Percentiles rank a stretch among this genome's conserved stretches.
phyloP scores from a whole-genome alignment of 805 yeast species.

The Metahyphopichia silvanorum region DNA sequence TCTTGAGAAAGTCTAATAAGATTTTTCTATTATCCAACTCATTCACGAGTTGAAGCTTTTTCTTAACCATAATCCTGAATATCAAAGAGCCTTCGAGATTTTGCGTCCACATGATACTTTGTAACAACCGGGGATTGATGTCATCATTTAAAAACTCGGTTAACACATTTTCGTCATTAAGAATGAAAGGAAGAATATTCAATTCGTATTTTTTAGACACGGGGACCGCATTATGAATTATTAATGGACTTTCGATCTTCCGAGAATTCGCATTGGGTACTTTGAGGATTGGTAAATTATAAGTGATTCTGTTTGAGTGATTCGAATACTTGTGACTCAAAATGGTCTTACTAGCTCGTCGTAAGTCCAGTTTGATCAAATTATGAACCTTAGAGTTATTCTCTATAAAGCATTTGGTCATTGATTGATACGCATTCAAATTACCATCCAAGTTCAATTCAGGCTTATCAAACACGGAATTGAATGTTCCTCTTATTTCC shows the following conservation, averaged over 20 bases:
- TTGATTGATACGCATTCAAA: conserved; percentile 5
- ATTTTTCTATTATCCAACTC: conserved; percentile 5
- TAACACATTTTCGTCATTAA: conserved; percentile 6
- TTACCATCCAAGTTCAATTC: conserved; percentile 1
- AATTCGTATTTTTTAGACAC: conserved; percentile 4
- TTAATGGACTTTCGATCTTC: conserved; percentile 5
- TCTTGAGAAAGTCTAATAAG: conserved; percentile 3
- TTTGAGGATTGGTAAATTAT: conserved; percentile 8
- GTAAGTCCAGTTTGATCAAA: conserved; percentile 7
- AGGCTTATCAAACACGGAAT: conserved; percentile 1
- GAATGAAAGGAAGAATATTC: conserved; percentile 10
- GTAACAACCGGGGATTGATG: conserved; percentile 5
- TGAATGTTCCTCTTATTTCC: conserved; percentile 4
- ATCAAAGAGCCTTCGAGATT: conserved; percentile 10
- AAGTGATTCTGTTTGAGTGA: conserved; percentile 1
- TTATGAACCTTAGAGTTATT: conserved; percentile 8
- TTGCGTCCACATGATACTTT: conserved; percentile 9
- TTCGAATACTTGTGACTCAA: conserved; percentile 3
- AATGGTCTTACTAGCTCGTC: conserved; percentile 3
- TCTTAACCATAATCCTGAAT: conserved; percentile 9
- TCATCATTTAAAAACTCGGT: conserved; percentile 3
- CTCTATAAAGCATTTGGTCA: conserved; percentile 6
- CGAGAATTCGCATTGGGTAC: conserved; percentile 7
- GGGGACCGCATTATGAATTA: conserved; percentile 5
- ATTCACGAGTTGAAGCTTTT: conserved; percentile 5